phyloP scores from a whole-genome alignment of 2,329 filamentous ascomycete genomes.

The Fusarium sp. region DNA sequence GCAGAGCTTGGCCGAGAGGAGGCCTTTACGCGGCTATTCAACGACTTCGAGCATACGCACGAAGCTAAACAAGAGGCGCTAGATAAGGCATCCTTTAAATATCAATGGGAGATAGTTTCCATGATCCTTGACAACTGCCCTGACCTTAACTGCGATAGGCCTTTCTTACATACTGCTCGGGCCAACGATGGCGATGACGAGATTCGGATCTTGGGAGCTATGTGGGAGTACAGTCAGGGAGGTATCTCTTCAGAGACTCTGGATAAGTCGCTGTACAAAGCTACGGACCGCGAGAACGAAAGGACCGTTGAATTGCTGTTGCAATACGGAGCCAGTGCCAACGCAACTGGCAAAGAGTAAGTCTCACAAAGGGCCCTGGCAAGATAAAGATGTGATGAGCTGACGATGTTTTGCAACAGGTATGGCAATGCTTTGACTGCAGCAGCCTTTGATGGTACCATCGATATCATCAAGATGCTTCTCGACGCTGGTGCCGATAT shows the following conservation, averaged over 20 bases:
- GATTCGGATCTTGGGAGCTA: conserved; percentile 54
- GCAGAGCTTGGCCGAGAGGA: conserved; percentile 58
- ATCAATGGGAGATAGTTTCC: conserved; percentile 57
- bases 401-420: not conserved
- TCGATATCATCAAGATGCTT: conserved; percentile 50
- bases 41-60: conserved; percentile 52
- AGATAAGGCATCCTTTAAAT: conserved; percentile 50
- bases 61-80: conserved; percentile 55
- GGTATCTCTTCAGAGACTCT: conserved; percentile 52
- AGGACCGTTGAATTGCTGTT: conserved; percentile 56
- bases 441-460: conserved; percentile 56
- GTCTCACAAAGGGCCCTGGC: accelerated
- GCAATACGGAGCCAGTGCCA: conserved; percentile 54
- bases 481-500: conserved; percentile 53
- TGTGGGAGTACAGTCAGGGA: conserved; percentile 57
- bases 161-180: conserved; percentile 54
- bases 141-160: conserved; percentile 54
- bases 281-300: conserved; percentile 57
- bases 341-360: conserved; percentile 58
- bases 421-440: conserved; percentile 53
- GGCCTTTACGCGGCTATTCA: conserved; percentile 57
- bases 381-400: accelerated
- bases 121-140: conserved; percentile 53
- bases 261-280: conserved; percentile 56
- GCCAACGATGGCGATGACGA: conserved; percentile 52